A percentile compares a stretch with the other conserved stretches of the same genome.
Evolutionary conservation across 2,329 filamentous ascomycete genomes (phyloP).

Genomic region (Harringtonia aguacate): DNA sequence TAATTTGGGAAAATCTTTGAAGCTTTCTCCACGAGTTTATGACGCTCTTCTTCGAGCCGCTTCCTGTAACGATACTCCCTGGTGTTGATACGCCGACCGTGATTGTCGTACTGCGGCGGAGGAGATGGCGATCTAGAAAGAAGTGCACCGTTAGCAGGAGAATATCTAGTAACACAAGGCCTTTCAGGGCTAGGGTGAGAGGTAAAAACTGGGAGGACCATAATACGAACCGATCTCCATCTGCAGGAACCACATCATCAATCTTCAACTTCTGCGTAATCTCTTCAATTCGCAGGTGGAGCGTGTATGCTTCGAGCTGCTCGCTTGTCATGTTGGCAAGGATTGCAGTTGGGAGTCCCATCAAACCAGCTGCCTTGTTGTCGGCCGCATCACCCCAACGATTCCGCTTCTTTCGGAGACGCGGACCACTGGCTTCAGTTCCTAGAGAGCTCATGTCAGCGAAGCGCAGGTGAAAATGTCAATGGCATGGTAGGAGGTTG

Average conservation of each 20-base stretch:
- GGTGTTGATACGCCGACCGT: conserved; percentile 97
- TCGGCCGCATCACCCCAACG: conserved; percentile 95
- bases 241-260: conserved; percentile 94
- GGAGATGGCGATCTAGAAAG: conserved; percentile 76
- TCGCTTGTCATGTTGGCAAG: conserved; percentile 97
- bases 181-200: too few relatives aligned
- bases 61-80: conserved; percentile 98
- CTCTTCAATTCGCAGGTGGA: conserved; percentile 95
- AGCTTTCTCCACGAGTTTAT: conserved; percentile 97
- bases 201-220: too few relatives aligned
- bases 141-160: background rate
- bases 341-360: conserved; percentile 95
- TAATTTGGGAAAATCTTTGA: conserved; percentile 99
- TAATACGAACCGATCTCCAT: conserved; percentile 77
- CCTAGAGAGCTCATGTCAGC: conserved; percentile 18
- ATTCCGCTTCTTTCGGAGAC: conserved; percentile 95
- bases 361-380: conserved; percentile 96
- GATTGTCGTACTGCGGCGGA: conserved; percentile 96
- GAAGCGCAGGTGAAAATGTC: background rate
- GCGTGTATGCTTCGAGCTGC: conserved; percentile 92
- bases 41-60: conserved; percentile 93
- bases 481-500: background rate
- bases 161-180: too few relatives aligned
- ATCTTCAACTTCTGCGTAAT: conserved; percentile 99
- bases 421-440: conserved; percentile 60